These are phyloP conservation scores for Cercospora zeae-maydis DNA, from an alignment of 2,329 filamentous ascomycete species.

Conservation along the genomic window DNA sequence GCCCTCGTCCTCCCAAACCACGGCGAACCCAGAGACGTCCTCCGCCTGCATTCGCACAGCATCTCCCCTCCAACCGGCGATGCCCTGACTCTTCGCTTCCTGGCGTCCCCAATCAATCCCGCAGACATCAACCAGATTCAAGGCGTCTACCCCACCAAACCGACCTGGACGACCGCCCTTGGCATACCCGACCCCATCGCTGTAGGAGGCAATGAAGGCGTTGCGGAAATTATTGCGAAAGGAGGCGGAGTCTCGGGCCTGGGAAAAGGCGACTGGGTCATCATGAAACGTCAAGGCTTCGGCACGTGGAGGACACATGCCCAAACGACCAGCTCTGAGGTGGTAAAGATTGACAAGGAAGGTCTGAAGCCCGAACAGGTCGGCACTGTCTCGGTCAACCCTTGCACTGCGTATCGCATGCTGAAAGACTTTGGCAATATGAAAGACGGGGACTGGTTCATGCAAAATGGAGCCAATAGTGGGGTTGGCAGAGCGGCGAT, in stretches of 20 bases:
- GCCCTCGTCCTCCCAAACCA: slow-evolving; percentile 71
- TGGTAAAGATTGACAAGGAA: slow-evolving; percentile 66
- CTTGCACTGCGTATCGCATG: slow-evolving; percentile 92
- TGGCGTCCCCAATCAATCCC: slow-evolving; percentile 90
- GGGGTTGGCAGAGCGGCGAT: slow-evolving; percentile 90
- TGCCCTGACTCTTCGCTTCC: slow-evolving; percentile 74
- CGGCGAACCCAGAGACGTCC: slow-evolving; percentile 70
- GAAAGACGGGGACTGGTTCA: slow-evolving; percentile 81
- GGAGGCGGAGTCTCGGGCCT: slow-evolving; percentile 62
- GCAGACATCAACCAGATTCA: slow-evolving; percentile 98
- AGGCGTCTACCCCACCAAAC: slow-evolving; percentile 87
- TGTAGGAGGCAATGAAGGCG: slow-evolving; percentile 85
- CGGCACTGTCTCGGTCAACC: slow-evolving; percentile 87
- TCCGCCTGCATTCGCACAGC: slow-evolving; percentile 68
- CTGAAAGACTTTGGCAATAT: slow-evolving; percentile 71
- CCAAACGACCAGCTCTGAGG: slow-evolving; percentile 55
- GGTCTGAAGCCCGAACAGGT: slow-evolving; percentile 73
- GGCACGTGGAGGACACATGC: slow-evolving; percentile 96
- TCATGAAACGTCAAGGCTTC: slow-evolving; percentile 76
- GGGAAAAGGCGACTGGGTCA: slow-evolving; percentile 83
- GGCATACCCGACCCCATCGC: slow-evolving; percentile 74
- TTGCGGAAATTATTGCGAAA: slow-evolving; percentile 78
- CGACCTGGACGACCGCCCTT: slow-evolving; percentile 69
- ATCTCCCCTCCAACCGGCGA: slow-evolving; percentile 71
- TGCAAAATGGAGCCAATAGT: slow-evolving; percentile 95